phyloP scores from a whole-genome alignment of 2,329 filamentous ascomycete species.

The Furcasterigmium furcatum region DNA sequence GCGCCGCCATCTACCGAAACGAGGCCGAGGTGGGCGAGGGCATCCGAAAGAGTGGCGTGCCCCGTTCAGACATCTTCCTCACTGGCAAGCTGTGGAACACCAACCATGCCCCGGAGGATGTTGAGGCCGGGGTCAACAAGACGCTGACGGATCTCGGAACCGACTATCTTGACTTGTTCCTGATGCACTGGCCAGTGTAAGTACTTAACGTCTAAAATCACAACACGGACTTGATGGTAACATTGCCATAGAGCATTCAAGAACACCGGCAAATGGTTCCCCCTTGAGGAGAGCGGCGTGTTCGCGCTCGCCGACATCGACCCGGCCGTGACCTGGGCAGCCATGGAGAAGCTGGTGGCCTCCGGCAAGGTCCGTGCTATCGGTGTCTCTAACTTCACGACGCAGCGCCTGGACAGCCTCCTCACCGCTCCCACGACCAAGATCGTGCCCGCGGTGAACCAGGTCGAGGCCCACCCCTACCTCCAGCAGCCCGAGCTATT shows the following conservation, averaged over 20 bases:
- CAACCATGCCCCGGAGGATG: conserved; percentile 43
- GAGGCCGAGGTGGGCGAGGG: conserved; percentile 38
- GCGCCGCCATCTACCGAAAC: conserved; percentile 42
- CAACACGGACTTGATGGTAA: too few relatives aligned
- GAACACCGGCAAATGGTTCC: conserved; percentile 44
- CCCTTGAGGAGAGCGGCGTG: conserved; percentile 54
- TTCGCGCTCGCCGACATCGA: conserved; percentile 56
- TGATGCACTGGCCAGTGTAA: conserved; percentile 44
- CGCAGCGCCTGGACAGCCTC: conserved; percentile 35
- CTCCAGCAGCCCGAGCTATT: conserved; percentile 59
- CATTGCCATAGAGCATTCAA: conserved; percentile 48
- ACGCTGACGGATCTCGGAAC: conserved; percentile 46
- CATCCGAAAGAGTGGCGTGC: conserved; percentile 33
- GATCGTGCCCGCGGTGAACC: conserved; percentile 59
- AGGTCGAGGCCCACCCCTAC: conserved; percentile 68
- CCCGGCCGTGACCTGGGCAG: conserved; percentile 33
- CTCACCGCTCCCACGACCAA: conserved; percentile 38
- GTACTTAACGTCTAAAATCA: too few relatives aligned
- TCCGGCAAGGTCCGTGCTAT: conserved; percentile 39
- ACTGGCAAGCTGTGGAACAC: conserved; percentile 64
- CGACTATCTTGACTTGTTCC: conserved; percentile 50
- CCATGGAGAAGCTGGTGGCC: conserved; percentile 33
- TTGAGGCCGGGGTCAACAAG: conserved; percentile 43
- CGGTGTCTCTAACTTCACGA: conserved; percentile 50
- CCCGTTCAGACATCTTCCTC: conserved; percentile 39